Evolutionary conservation across 345 rosid species (phyloP), one percentile per base, ranked within the genome.

Genomic region (Murraya paniculata): DNA sequence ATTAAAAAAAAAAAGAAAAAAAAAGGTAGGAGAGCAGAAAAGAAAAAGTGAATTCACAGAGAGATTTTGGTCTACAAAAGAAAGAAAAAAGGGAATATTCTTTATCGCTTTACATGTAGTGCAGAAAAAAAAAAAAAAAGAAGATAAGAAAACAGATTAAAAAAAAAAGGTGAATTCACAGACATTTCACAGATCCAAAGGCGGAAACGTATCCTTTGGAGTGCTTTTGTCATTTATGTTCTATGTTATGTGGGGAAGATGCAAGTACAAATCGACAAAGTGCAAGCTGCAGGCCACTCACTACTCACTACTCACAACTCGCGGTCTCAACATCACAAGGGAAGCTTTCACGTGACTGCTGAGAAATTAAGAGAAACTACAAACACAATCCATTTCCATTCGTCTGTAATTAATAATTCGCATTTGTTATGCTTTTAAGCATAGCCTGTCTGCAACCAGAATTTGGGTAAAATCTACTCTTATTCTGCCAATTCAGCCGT

Each of bases 301-400:
- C 35, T 36, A 31, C 18, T 21, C 6, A 45, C 50, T 13, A 13
- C 18, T 13, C 18, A n/a, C n/a, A n/a, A n/a, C n/a, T n/a, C n/a
- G n/a, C n/a, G 50, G 50, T 41, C 50, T 14, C 16, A 41, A 41
- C 50, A 41, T 41, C 50, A 41, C 56, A 14, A 50, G 57, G 14
- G 81, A 76, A 76, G 67, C 50, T 81, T 84, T 82, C 87, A 68
- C 60, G 71, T 57, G 83, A 81, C 22, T 61, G 55, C 69, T 33
- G 22, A 66, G 38, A 56, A 50, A 14, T 58, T 3, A 18, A 35
- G 48, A 41, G 48, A 41, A 41, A 41, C 10, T n/a, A 4, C 74
- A 14, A 61, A 13, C 76, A 13, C 53, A 72, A 30, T 25, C 50
- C 35, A 2, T 28, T 59, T 59, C 30, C 64, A 3, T 59, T 14